These are phyloP conservation scores for Lignosus rhinocerotis DNA, from an alignment of 1,284 basidiomycete genomes.

Conservation along the genomic window DNA sequence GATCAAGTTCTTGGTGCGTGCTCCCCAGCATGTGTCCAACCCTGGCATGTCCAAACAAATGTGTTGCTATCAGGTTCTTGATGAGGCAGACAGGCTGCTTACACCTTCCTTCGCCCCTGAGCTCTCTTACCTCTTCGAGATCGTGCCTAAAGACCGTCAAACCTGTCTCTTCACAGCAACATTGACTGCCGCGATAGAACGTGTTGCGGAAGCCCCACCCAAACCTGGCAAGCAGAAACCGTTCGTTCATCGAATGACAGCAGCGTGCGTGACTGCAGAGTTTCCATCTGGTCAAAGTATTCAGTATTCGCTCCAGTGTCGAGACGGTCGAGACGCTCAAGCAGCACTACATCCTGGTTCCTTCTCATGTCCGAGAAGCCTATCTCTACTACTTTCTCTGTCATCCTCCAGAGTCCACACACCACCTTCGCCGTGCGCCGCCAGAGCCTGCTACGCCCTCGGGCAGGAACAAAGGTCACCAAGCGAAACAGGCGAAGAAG, in stretches of 20 bases:
- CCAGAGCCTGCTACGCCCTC: conserved; percentile 46
- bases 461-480: conserved; percentile 16
- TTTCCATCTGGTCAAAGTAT: conserved; percentile 6
- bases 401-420: conserved; percentile 81
- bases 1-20: conserved; percentile 81
- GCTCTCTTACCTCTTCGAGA: conserved; percentile 76
- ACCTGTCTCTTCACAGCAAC: conserved; percentile 98
- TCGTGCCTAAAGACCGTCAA: conserved; percentile 85
- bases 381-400: conserved; percentile 92
- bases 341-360: conserved; percentile 91
- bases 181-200: conserved; percentile 84
- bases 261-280: conserved; percentile 53
- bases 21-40: neutral
- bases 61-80: conserved; percentile 65
- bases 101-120: conserved; percentile 91
- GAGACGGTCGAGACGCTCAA: conserved; percentile 86
- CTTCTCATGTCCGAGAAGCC: conserved; percentile 91
- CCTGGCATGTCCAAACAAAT: neutral
- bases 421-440: conserved; percentile 61
- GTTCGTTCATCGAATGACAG: conserved; percentile 84
- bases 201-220: conserved; percentile 74
- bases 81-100: conserved; percentile 94
- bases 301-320: conserved; percentile 48
- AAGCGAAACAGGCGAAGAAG: conserved; percentile 36
- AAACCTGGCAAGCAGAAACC: conserved; percentile 83